Evolutionary conservation across 345 rosid species (phyloP).

Genomic region (Arabis hirsuta): DNA sequence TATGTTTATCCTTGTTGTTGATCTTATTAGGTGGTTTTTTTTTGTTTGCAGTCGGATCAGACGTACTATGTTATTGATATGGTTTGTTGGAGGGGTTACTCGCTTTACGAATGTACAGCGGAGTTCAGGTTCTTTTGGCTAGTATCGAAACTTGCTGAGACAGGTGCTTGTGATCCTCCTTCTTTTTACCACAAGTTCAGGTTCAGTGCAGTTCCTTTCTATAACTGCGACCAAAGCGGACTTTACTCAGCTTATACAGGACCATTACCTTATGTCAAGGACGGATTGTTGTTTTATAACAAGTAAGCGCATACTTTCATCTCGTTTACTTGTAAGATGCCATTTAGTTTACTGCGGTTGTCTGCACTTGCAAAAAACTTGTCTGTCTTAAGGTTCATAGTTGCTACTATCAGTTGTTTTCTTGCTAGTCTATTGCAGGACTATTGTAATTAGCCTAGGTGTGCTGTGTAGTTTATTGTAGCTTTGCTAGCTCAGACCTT

Average conservation of each 20-base stretch:
- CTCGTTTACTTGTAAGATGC: constrained; percentile 24
- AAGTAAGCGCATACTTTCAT: constrained; percentile 56
- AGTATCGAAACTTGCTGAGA: constrained; percentile 88
- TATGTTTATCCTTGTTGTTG: neutral
- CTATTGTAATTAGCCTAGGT: neutral
- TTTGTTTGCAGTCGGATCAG: constrained; percentile 67
- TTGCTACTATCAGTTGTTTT: constrained; percentile 20
- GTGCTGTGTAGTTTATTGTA: neutral
- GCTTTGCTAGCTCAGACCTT: neutral
- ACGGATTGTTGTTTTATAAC: constrained; percentile 87
- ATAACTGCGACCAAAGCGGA: constrained; percentile 74
- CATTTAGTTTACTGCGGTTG: constrained; percentile 11
- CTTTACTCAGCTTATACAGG: constrained; percentile 66
- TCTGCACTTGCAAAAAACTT: constrained; percentile 13
- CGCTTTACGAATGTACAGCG: constrained; percentile 84
- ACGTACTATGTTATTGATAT: constrained; percentile 92
- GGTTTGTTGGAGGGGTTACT: constrained; percentile 93
- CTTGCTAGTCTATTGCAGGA: neutral
- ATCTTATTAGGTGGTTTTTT: constrained; percentile 25
- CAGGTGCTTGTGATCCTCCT: constrained; percentile 80
- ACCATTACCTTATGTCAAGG: constrained; percentile 72
- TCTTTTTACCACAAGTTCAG: constrained; percentile 70
- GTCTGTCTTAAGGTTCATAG: constrained; percentile 1
- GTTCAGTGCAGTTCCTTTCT: constrained; percentile 65
- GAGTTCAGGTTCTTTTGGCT: constrained; percentile 96